Conservation (phyloP, 2,329 filamentous ascomycete genomes). For the Corinectria fuckeliana region DNA sequence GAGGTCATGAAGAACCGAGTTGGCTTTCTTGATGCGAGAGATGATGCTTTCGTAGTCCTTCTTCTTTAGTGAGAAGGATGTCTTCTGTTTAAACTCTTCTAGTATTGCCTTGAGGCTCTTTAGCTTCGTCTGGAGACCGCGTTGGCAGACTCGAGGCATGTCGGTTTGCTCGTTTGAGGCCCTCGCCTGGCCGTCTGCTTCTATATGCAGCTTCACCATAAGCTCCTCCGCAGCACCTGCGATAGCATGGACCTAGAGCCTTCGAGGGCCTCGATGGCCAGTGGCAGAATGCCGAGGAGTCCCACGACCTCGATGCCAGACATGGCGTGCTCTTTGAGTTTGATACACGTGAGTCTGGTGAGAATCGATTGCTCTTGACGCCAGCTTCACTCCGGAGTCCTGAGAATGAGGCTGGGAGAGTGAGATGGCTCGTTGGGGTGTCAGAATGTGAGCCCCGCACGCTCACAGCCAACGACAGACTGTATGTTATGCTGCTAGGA, state of each 20-base stretch:
- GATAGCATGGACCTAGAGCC: conserved; percentile 1
- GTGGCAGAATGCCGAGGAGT: conserved; percentile 4
- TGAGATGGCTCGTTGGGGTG: too few species aligned
- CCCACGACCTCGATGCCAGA: conserved; percentile 16
- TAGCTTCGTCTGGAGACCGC: neutral
- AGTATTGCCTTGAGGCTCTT: neutral
- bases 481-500: too few species aligned
- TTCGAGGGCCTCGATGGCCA: conserved; percentile 8
- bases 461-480: too few species aligned
- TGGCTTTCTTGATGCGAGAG: neutral
- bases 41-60: conserved; percentile 4
- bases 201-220: neutral
- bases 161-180: neutral
- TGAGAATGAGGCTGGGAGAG: neutral
- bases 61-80: conserved; percentile 8
- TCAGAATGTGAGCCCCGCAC: too few species aligned
- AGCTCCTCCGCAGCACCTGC: neutral
- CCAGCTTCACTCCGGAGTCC: neutral
- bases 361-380: neutral
- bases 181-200: neutral
- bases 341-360: neutral
- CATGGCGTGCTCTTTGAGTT: neutral
- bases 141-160: neutral
- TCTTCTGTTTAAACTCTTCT: neutral
- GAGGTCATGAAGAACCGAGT: conserved; percentile 2